Evolutionary conservation across 139 green algal species (phyloP), one percentile per base, ranked within the genome.

Genomic region (Chlorella vulgaris): DNA sequence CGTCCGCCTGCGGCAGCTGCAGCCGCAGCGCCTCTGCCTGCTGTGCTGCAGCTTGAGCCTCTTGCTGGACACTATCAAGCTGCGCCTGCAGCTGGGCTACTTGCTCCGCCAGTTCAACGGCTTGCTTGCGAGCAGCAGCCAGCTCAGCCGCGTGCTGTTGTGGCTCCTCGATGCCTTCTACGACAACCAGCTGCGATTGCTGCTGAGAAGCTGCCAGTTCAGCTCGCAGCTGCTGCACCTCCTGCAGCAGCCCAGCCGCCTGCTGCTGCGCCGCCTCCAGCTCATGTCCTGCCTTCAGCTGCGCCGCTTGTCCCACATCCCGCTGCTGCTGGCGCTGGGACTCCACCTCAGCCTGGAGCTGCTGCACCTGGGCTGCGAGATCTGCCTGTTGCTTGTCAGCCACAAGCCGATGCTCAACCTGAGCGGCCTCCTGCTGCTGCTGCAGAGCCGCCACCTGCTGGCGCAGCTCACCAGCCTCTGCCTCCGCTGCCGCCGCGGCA

Each of bases 281-380:
- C 24, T 77, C 31, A 35, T 75, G 55, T 8, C 5, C 55, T 29
- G 66, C 66, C 35, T 7, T 21, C 31, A 28, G 29, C 63, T n/a
- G 31, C 63, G 19, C 7, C 62, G 47, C 47, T 15, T 58, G 13
- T 15, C 22, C 22, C 5, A 28, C 55, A 15, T 65, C 18, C 55
- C 21, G 18, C 55, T 65, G 55, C 65, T 47, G 65, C 35, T 43
- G 60, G 3, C 43, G 80, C 61, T 81, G 55, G 55, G 66, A 53
- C n/a, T 55, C 58, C 61, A 85, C 36, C 74, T 85, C 43, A 22
- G 39, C 70, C 60, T 76, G 61, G 39, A 80, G 51, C 10, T 60
- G 33, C 73, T 38, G 3, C 51, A 79, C 35, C 53, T 79, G 35
- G 35, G 26, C 73, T 8, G 51, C 53, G 33, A 68, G n/a, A 28